Evolutionary conservation across 1,139 yeast species (phyloP).

Genomic region (Geotrichum histeridarum): DNA sequence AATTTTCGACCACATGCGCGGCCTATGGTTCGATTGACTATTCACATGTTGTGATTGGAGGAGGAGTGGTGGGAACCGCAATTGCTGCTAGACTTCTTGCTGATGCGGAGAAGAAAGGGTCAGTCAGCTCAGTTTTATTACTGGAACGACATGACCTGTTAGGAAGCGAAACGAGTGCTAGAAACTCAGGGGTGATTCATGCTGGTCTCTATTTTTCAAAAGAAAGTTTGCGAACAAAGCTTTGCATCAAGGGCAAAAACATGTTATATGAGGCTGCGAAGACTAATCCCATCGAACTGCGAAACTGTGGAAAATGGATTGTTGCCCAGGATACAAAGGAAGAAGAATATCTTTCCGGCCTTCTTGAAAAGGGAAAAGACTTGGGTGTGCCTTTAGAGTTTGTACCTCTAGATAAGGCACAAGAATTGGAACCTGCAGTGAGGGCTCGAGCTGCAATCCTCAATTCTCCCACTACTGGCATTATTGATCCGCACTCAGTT

Average conservation of each 20-base stretch:
- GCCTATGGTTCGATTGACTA: constrained; percentile 43
- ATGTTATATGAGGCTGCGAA: constrained; percentile 54
- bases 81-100: constrained; percentile 64
- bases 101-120: constrained; percentile 20
- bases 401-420: constrained; percentile 45
- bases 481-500: constrained; percentile 72
- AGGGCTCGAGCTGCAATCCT: constrained; percentile 57
- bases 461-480: constrained; percentile 82
- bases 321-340: constrained; percentile 74
- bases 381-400: constrained; percentile 54
- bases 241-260: constrained; percentile 72
- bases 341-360: constrained; percentile 49
- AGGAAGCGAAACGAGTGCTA: constrained; percentile 77
- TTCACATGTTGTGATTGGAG: constrained; percentile 79
- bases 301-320: constrained; percentile 73
- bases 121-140: constrained; percentile 49
- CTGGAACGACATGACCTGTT: constrained; percentile 60
- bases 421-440: constrained; percentile 57
- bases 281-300: constrained; percentile 50
- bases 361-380: constrained; percentile 47
- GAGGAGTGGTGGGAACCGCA: constrained; percentile 83
- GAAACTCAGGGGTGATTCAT: constrained; percentile 89
- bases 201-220: constrained; percentile 82
- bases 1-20: constrained; percentile 14
- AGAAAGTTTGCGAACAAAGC: constrained; percentile 56